Conservation (phyloP, 768 basidiomycete species). For the Myochromella boudieri region DNA sequence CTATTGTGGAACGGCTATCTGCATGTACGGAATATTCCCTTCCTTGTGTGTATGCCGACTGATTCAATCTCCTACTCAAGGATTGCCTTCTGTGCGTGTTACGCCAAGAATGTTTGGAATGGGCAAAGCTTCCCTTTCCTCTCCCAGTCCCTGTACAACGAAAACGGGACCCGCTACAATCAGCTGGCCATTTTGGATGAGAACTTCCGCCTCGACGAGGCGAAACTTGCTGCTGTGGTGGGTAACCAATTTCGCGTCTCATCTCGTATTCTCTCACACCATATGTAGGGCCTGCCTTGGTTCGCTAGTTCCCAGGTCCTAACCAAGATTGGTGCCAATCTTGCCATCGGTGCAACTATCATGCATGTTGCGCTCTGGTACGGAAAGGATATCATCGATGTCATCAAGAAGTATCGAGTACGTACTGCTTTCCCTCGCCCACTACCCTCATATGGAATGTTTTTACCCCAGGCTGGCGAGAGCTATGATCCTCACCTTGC, state of each 20-base stretch:
- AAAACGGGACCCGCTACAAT: conserved; percentile 47
- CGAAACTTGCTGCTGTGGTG: conserved; percentile 45
- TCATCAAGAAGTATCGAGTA: conserved; percentile 43
- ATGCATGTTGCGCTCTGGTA: conserved; percentile 57
- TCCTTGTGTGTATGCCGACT: neutral
- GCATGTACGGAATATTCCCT: conserved; percentile 38
- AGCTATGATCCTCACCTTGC: conserved; percentile 52
- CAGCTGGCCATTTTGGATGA: conserved; percentile 53
- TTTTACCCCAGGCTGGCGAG: conserved; percentile 25
- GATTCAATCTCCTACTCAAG: conserved; percentile 18
- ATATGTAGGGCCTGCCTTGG: conserved; percentile 40
- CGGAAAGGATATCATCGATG: conserved; percentile 42
- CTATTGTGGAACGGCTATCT: conserved; percentile 49
- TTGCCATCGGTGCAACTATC: conserved; percentile 47
- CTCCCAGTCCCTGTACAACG: conserved; percentile 48
- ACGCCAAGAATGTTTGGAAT: conserved; percentile 53
- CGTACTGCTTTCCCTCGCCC: neutral
- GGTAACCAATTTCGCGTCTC: conserved; percentile 19
- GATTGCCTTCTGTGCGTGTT: conserved; percentile 43
- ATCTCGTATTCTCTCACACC: no score
- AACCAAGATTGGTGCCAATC: conserved; percentile 34
- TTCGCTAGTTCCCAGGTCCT: conserved; percentile 46
- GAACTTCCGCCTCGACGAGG: conserved; percentile 46
- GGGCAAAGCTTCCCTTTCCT: conserved; percentile 62
- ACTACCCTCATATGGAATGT: neutral